These are phyloP conservation scores for Ichthyophthirius multifiliis DNA, from an alignment of 169 alveolate species.

Conservation along the genomic window DNA sequence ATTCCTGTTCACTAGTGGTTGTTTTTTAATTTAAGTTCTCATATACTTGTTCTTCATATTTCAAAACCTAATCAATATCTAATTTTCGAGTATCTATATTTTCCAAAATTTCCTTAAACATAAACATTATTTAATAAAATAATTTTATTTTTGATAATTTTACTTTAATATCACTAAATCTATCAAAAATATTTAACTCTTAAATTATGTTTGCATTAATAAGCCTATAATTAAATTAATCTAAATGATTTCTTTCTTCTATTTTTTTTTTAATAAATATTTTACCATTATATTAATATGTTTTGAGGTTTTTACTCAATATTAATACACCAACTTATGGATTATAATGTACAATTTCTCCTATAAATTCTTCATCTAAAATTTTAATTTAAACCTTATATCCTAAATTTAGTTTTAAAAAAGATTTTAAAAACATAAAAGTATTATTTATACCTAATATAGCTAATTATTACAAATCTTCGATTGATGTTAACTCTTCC, in stretches of 20 bases:
- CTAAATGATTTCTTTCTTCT: neutral
- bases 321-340: neutral
- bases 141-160: neutral
- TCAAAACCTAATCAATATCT: neutral
- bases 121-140: neutral
- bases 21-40: neutral
- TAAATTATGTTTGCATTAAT: neutral
- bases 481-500: constrained; percentile 2
- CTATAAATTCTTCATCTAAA: neutral
- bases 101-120: neutral
- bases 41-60: neutral
- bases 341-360: neutral
- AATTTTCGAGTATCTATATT: neutral
- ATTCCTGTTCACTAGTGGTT: neutral
- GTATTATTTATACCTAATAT: neutral
- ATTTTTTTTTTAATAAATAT: neutral
- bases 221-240: neutral
- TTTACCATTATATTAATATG: too few relatives aligned
- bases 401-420: neutral
- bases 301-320: neutral
- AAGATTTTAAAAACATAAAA: neutral
- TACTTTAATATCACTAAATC: neutral
- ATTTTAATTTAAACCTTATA: neutral
- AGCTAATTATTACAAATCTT: neutral
- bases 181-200: neutral